Evolutionary conservation across 495 filamentous ascomycete species (phyloP).

Genomic region (Penicillium roqueforti): DNA sequence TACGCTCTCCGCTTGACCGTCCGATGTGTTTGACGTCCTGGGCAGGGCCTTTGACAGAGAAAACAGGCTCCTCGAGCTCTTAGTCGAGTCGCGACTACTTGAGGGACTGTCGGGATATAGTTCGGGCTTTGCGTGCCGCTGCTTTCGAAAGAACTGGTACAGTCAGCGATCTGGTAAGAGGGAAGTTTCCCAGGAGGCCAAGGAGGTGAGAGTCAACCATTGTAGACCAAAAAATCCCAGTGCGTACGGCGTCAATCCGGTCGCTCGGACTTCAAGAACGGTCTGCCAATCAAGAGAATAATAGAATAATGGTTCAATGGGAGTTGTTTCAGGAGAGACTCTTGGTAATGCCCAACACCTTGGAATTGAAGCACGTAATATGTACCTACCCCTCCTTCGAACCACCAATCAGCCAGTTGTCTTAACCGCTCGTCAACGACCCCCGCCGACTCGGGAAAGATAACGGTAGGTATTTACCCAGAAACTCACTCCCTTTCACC

Average conservation of each 20-base stretch:
- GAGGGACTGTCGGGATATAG: not conserved
- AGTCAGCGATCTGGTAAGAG: not conserved
- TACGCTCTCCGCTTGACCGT: not conserved
- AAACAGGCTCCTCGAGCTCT: not conserved
- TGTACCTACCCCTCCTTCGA: too few species aligned
- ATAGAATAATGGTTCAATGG: too few species aligned
- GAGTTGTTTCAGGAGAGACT: too few species aligned
- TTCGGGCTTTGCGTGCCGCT: not conserved
- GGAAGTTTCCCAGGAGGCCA: not conserved
- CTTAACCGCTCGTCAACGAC: not conserved
- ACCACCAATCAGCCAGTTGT: not conserved
- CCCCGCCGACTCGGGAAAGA: not conserved
- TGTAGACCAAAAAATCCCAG: not conserved
- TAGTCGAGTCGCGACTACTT: not conserved
- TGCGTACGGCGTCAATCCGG: not conserved
- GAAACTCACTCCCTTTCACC: too few species aligned
- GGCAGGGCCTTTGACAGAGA: not conserved
- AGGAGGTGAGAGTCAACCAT: not conserved
- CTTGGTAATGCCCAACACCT: too few species aligned
- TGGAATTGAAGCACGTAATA: too few species aligned
- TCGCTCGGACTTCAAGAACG: not conserved
- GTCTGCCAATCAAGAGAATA: too few species aligned
- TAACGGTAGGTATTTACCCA: too few species aligned
- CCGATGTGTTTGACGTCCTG: not conserved
- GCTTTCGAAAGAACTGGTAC: not conserved